phyloP scores from a whole-genome alignment of 2,329 filamentous ascomycete species.

The Neonectria neomacrospora region DNA sequence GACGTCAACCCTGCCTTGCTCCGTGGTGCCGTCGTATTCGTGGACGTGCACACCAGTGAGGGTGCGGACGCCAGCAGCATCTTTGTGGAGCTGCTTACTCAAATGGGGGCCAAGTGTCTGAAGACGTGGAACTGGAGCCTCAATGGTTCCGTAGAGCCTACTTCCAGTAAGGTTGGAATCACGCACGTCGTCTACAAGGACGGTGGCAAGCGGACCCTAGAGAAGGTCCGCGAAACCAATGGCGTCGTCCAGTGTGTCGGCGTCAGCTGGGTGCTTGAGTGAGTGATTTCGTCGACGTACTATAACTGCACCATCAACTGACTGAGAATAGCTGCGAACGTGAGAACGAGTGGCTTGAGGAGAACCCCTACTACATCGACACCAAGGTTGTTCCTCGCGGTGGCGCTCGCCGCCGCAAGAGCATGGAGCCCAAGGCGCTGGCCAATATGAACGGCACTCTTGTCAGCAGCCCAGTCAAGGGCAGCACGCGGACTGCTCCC shows the following conservation, averaged over 20 bases:
- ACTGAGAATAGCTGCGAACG: constrained; percentile 72
- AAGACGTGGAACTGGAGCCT: constrained; percentile 82
- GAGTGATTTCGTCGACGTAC: constrained; percentile 53
- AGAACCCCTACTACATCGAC: constrained; percentile 76
- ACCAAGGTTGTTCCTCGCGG: constrained; percentile 74
- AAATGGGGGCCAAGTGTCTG: constrained; percentile 85
- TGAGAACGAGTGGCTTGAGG: constrained; percentile 80
- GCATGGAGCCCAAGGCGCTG: constrained; percentile 80
- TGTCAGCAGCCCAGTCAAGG: constrained; percentile 56
- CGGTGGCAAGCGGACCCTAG: constrained; percentile 80
- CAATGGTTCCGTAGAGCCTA: constrained; percentile 50
- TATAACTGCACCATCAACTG: constrained; percentile 36
- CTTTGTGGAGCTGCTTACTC: constrained; percentile 80
- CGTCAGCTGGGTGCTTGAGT: constrained; percentile 90
- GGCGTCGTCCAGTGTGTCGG: constrained; percentile 87
- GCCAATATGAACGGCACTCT: constrained; percentile 75
- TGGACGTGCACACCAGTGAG: constrained; percentile 85
- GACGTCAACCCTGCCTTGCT: constrained; percentile 67
- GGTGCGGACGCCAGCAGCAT: constrained; percentile 84
- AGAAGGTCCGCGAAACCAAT: constrained; percentile 78
- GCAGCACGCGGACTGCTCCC: constrained; percentile 52
- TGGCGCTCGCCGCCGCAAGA: constrained; percentile 78
- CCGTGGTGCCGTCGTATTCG: constrained; percentile 79
- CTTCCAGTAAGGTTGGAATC: constrained; percentile 72
- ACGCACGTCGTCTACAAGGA: constrained; percentile 94